Evolutionary conservation across 169 alveolate genomes (phyloP).

Genomic region (Haemoproteus tartakovskyi): DNA sequence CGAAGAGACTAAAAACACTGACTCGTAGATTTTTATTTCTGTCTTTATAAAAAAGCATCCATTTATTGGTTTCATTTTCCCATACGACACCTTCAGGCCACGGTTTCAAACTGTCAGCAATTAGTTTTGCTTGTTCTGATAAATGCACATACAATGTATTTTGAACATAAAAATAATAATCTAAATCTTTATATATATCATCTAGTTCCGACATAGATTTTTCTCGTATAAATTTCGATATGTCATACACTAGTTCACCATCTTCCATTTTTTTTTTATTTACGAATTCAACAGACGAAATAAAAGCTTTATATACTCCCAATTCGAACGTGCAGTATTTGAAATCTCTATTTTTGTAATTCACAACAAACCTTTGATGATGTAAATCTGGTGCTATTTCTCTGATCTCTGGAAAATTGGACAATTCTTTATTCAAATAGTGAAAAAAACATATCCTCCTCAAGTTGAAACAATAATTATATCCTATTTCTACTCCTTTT

Average conservation of each 20-base stretch:
- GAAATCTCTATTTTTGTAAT: too few species aligned
- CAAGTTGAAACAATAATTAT: conserved; percentile 32
- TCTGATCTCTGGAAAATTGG: conserved; percentile 27
- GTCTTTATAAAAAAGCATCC: conserved; percentile 65
- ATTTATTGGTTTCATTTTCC: conserved; percentile 59
- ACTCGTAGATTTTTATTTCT: conserved; percentile 43
- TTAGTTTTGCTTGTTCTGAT: conserved; percentile 43
- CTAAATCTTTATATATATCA: background rate
- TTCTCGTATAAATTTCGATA: too few species aligned
- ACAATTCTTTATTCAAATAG: conserved; percentile 32
- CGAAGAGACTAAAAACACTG: conserved; percentile 43
- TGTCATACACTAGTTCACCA: too few species aligned
- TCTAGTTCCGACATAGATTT: background rate
- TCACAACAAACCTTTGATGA: conserved; percentile 2
- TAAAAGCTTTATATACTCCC: too few species aligned
- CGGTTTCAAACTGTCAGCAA: conserved; percentile 58
- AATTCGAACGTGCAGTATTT: too few species aligned
- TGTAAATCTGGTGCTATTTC: conserved; percentile 34
- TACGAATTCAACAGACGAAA: too few species aligned
- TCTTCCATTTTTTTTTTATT: too few species aligned
- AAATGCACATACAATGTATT: too few species aligned
- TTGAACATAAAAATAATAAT: too few species aligned
- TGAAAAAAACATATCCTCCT: conserved; percentile 5
- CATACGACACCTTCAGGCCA: conserved; percentile 49
- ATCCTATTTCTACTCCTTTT: conserved; percentile 60